A percentile compares a stretch with the other conserved stretches of the same genome.
These are phyloP conservation scores for Phytophthora cryptogea DNA, from an alignment of 352 stramenopile genomes.

Conservation along the genomic window DNA sequence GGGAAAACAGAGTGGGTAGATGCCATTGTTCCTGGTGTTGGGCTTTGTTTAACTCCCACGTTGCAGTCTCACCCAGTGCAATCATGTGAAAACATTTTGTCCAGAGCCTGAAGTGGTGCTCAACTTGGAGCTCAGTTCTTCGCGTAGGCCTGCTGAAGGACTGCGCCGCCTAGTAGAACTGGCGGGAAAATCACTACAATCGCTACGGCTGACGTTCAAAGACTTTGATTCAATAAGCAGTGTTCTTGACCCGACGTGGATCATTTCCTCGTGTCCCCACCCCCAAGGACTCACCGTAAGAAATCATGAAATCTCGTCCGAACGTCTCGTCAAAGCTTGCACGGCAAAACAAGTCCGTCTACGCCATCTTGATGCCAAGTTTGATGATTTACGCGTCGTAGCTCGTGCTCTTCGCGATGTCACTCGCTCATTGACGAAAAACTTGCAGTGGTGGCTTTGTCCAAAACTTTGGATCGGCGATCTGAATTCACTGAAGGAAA, in stretches of 20 bases:
- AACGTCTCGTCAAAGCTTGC: not conserved
- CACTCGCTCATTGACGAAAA: not conserved
- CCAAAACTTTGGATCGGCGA: not conserved
- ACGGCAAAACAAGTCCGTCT: not conserved
- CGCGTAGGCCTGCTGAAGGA: not conserved
- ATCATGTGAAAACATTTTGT: no score
- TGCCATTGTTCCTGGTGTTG: no score
- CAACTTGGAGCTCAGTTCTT: not conserved
- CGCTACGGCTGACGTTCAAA: not conserved
- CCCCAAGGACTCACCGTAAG: not conserved
- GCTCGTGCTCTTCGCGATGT: not conserved
- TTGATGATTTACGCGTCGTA: not conserved
- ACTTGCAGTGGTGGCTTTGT: not conserved
- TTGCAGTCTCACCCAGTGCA: no score
- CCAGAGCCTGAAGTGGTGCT: no score
- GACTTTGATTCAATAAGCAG: not conserved
- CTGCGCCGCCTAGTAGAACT: not conserved
- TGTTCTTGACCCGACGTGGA: not conserved
- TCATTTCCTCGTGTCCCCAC: not conserved
- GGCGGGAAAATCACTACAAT: not conserved
- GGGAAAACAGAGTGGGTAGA: not conserved
- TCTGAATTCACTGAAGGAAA: not conserved
- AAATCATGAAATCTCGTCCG: not conserved
- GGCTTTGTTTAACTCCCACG: no score
- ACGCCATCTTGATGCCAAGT: not conserved